A percentile compares a stretch with the other conserved stretches of the same genome.
Conservation (phyloP, 2,329 filamentous ascomycete species). For the Neofusicoccum sp. region DNA sequence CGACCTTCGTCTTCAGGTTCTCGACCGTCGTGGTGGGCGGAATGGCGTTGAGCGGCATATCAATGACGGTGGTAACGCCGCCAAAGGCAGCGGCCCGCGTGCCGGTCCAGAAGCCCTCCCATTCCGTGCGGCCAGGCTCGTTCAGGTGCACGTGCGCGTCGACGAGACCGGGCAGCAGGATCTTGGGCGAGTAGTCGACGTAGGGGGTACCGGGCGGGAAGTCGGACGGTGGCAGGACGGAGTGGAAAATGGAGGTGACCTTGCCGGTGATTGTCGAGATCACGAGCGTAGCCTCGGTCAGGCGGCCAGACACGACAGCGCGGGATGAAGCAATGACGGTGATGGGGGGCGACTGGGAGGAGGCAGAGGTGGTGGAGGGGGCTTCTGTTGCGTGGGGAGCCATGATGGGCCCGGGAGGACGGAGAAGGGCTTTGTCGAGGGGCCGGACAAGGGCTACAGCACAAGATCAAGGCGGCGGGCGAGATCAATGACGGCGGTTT, state of each 20-base stretch:
- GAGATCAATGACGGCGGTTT: background rate
- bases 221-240: constrained; percentile 70
- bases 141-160: constrained; percentile 98
- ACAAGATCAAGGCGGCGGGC: background rate
- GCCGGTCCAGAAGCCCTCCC: constrained; percentile 97
- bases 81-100: constrained; percentile 92
- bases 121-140: constrained; percentile 94
- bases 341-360: constrained; percentile 50
- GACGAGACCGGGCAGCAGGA: constrained; percentile 87
- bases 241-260: constrained; percentile 74
- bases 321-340: constrained; percentile 82
- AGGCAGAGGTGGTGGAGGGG: constrained; percentile 24
- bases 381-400: constrained; percentile 39
- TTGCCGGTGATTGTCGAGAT: constrained; percentile 80
- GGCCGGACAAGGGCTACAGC: background rate
- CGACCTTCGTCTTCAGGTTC: constrained; percentile 81
- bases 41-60: constrained; percentile 97
- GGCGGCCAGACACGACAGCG: constrained; percentile 73
- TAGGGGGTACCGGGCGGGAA: constrained; percentile 77
- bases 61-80: constrained; percentile 93
- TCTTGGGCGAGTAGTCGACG: constrained; percentile 78
- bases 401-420: constrained; percentile 28
- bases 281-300: constrained; percentile 82
- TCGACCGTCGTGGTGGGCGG: constrained; percentile 89
- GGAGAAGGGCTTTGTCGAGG: background rate